Evolutionary conservation across 768 basidiomycete species (phyloP), one percentile per base, ranked within the genome.

Genomic region (Phylloporus sp.): DNA sequence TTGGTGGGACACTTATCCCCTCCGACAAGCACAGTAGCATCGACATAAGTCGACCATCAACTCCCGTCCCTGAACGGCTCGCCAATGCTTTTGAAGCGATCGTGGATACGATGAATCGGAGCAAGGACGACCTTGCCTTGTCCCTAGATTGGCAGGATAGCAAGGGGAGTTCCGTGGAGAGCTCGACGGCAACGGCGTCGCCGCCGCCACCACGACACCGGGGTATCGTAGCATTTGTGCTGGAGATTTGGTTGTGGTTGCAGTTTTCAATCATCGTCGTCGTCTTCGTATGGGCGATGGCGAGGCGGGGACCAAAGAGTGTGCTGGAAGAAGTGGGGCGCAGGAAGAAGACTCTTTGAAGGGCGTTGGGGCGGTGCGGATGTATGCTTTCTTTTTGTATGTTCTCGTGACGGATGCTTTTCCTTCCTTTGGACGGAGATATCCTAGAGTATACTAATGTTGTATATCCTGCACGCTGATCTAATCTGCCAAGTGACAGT

Each of bases 221-320:
- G 6, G 58, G 65, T 7, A 50, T 72, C 18, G 67, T 69, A 27
- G 67, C 61, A 32, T 66, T 84, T 39, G 62, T 90, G 53, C 56
- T 91, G 39, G 85, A 89, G 67, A 61, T 86, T 18, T 91, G 90
- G 90, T 64, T 91, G 52, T 89, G 88, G 86, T 62, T 90, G 49
- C 90, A 92, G 64, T 90, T 91, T 59, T 70, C 64, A 8, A 72
- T 90, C 50, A 80, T 92, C 52, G 73, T 90, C 26, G 44, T 82
- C 33, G 81, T 90, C 42, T 91, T 91, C 64, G 62, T 92, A 44
- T 89, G 80, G 75, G 79, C 85, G 27, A 86, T 90, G 82, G 86
- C 86, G 48, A 80, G 73, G 65, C 73, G 79, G 17, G 88, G 90
- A 3, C 88, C 88, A 6, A 82, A 81, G 68, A 75, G 75, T 43